Evolutionary conservation across 805 yeast species (phyloP), one percentile per base, ranked within the genome.

Genomic region (Brettanomyces nanus): DNA sequence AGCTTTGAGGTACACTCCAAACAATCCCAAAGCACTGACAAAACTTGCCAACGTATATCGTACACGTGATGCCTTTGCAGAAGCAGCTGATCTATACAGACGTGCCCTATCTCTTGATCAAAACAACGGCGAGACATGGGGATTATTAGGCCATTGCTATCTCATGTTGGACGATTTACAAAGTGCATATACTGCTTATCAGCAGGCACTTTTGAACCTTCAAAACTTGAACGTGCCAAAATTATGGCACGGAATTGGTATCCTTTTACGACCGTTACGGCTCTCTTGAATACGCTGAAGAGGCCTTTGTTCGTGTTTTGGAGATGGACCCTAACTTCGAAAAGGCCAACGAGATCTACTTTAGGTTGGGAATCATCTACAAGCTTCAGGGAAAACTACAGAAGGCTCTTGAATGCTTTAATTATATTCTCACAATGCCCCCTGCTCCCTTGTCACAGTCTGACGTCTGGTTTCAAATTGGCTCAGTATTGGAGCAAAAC

Each of bases 181-280:
- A 59, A 76, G 95, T 51, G 97, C 97, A 6, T 92, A 92, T 58
- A 82, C 89, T 32, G 95, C 97, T 3, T 92, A 92, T 64, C 98
- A 92, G 65, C 89, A 94, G 56, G 97, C 97, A 3, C 67, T 92
- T 35, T 83, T 85, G 60, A 92, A 86, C 58, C 65, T 89, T 55
- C 85, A 84, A 45, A 90, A 92, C 54, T 94, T 96, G 33, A 85
- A 86, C 49, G 97, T 89, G 38, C 97, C 97, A 40, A 87, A 87
- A 57, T 73, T 92, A 49, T 92, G 98, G 98, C 97, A 92, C 61
- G 98, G 98, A 0, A 90, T 92, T 47, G 98, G 98, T 26, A 92
- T 92, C 42, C 69, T 92, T n/a, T 43, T 92, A 92, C 59, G 98
- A 92, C 61, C 71, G 98, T 38, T 92, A 92, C 59, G 98, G 97